phyloP scores from a whole-genome alignment of 345 rosid genomes.

The Cochlearia excelsa region DNA sequence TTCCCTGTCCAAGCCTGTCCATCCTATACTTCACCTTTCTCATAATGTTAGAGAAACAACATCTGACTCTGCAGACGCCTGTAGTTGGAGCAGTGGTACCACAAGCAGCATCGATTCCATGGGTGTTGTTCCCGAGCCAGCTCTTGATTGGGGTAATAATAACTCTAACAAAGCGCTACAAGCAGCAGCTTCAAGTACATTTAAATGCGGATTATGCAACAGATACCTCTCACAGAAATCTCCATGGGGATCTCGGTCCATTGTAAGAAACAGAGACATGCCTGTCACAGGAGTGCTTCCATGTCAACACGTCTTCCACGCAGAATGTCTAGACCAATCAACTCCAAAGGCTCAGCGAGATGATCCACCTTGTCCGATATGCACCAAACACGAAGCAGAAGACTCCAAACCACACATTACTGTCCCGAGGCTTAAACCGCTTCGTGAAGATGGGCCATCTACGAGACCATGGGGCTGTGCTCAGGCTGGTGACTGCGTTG shows the following conservation, averaged over 20 bases:
- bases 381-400: conserved; percentile 53
- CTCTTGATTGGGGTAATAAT: conserved; percentile 58
- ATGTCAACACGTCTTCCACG: conserved; percentile 88
- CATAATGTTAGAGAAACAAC: conserved; percentile 52
- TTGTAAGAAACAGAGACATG: conserved; percentile 73
- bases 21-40: conserved; percentile 62
- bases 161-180: conserved; percentile 53
- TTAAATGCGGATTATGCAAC: conserved; percentile 68
- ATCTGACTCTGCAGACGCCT: conserved; percentile 54
- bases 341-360: conserved; percentile 64
- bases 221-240: conserved; percentile 66
- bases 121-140: conserved; percentile 55
- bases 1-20: conserved; percentile 58
- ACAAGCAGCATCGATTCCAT: conserved; percentile 49
- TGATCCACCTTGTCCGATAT: conserved; percentile 82
- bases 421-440: conserved; percentile 44
- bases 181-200: conserved; percentile 64
- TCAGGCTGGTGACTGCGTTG: conserved; percentile 59
- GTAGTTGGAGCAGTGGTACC: conserved; percentile 49
- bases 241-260: conserved; percentile 80
- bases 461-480: conserved; percentile 59
- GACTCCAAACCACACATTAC: conserved; percentile 39
- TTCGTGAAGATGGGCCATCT: conserved; percentile 52
- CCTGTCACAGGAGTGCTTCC: conserved; percentile 76
- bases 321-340: conserved; percentile 85